Evolutionary conservation across 768 basidiomycete genomes (phyloP).

Genomic region (Lanmaoa pseudosensibilis): DNA sequence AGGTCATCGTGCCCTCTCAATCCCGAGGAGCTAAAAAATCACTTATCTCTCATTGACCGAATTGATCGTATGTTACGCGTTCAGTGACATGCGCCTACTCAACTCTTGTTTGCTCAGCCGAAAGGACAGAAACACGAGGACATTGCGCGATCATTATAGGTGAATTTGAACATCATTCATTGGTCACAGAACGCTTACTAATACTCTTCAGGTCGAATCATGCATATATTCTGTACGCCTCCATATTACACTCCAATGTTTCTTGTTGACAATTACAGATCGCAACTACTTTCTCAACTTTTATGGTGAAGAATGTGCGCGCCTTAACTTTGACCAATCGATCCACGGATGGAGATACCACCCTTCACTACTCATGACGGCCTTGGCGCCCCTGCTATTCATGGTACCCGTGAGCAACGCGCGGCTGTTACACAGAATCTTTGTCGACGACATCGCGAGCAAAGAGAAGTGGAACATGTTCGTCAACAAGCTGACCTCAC

Average conservation of each 20-base stretch:
- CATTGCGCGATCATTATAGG: conserved; percentile 26
- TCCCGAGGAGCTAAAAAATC: conserved; percentile 16
- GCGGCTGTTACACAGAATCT: conserved; percentile 45
- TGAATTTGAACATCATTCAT: background rate
- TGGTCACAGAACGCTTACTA: conserved; percentile 4
- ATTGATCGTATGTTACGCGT: conserved; percentile 21
- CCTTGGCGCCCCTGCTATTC: conserved; percentile 47
- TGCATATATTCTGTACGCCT: conserved; percentile 30
- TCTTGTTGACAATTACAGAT: conserved; percentile 25
- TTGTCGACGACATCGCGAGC: too few relatives aligned
- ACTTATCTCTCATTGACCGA: conserved; percentile 28
- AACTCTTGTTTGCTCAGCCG: conserved; percentile 9
- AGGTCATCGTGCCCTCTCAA: conserved; percentile 27
- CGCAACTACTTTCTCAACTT: too few relatives aligned
- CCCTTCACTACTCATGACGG: conserved; percentile 38
- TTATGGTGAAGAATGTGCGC: too few relatives aligned
- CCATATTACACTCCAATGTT: background rate
- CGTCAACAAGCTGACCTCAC: conserved; percentile 42
- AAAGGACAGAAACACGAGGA: conserved; percentile 3
- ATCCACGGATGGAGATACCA: conserved; percentile 20
- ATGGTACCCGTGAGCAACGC: conserved; percentile 49
- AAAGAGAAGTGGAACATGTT: too few relatives aligned
- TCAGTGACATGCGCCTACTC: background rate
- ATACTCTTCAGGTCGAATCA: conserved; percentile 27
- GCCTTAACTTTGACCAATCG: too few relatives aligned